phyloP scores from a whole-genome alignment of 306 rosid species.

The Acacia acuminata region DNA sequence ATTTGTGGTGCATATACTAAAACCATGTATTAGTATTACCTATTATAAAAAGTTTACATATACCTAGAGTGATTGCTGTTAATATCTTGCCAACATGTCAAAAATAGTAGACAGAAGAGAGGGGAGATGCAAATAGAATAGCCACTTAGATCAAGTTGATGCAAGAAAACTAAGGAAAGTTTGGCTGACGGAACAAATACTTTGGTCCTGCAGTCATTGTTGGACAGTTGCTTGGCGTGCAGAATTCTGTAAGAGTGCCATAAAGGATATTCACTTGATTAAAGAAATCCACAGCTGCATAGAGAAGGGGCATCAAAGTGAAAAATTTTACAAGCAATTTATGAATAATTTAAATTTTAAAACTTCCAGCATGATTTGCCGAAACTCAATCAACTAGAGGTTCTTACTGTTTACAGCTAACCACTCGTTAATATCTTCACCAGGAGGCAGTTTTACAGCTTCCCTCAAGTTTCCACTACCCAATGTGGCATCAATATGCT shows the following conservation, averaged over 20 bases:
- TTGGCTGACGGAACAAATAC: conserved; percentile 48
- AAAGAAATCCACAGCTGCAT: conserved; percentile 85
- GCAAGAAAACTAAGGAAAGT: conserved; percentile 19
- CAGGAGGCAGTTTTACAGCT: conserved; percentile 85
- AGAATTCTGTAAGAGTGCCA: conserved; percentile 90
- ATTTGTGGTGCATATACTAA: conserved; percentile 4
- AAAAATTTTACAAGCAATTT: background rate
- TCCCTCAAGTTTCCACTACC: conserved; percentile 92
- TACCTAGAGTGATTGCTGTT: conserved; percentile 1
- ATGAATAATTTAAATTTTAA: conserved; percentile 1
- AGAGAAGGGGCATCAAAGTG: background rate
- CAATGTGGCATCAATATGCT: conserved; percentile 83
- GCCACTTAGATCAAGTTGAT: conserved; percentile 17
- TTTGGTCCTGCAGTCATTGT: conserved; percentile 86
- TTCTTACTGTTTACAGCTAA: conserved; percentile 82
- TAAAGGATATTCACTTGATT: conserved; percentile 82
- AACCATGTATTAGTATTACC: conserved; percentile 5
- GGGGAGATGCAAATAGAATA: background rate
- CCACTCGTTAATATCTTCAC: conserved; percentile 94
- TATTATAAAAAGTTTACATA: conserved; percentile 15
- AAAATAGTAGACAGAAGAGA: background rate
- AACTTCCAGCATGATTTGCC: conserved; percentile 2
- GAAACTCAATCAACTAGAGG: conserved; percentile 11
- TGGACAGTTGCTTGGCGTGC: conserved; percentile 77
- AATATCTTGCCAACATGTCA: conserved; percentile 20